Percentiles rank a stretch among this genome's conserved stretches.
Evolutionary conservation across 2,329 filamentous ascomycete species (phyloP).

Genomic region (Daldinia eschscholtzii): DNA sequence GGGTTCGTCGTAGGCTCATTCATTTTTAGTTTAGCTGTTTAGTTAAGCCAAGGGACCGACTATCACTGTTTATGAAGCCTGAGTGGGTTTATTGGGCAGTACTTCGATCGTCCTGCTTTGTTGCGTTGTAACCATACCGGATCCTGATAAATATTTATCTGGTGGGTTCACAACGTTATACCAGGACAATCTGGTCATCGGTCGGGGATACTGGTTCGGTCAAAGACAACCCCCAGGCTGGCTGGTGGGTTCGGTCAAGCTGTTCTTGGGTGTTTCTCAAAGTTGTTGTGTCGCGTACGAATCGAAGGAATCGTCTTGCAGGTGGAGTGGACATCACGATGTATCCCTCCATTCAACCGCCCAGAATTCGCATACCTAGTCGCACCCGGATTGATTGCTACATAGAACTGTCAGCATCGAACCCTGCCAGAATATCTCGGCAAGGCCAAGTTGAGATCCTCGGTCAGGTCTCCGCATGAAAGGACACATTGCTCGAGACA

Average conservation of each 20-base stretch:
- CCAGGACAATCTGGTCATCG: constrained; percentile 17
- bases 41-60: constrained; percentile 1
- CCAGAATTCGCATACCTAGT: constrained; percentile 12
- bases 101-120: constrained; percentile 3
- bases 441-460: constrained; percentile 27
- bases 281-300: constrained; percentile 31
- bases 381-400: constrained; percentile 14
- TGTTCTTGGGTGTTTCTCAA: constrained; percentile 22
- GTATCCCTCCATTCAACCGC: constrained; percentile 29
- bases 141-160: constrained; percentile 10
- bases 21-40: constrained; percentile 9
- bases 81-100: constrained; percentile 16
- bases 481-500: constrained; percentile 18
- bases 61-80: constrained; percentile 15
- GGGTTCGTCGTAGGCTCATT: constrained; percentile 28
- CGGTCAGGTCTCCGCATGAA: constrained; percentile 26
- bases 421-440: constrained; percentile 17
- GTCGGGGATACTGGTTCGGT: constrained; percentile 30
- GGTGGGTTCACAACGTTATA: constrained; percentile 22
- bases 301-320: constrained; percentile 33
- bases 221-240: constrained; percentile 11
- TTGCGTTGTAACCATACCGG: constrained; percentile 14
- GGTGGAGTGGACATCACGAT: constrained; percentile 34
- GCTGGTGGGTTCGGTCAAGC: constrained; percentile 12
- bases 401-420: constrained; percentile 14